Percentiles rank a stretch among this genome's conserved stretches.
Conservation (phyloP, 208 protist species). For the Leptomonas seymouri region DNA sequence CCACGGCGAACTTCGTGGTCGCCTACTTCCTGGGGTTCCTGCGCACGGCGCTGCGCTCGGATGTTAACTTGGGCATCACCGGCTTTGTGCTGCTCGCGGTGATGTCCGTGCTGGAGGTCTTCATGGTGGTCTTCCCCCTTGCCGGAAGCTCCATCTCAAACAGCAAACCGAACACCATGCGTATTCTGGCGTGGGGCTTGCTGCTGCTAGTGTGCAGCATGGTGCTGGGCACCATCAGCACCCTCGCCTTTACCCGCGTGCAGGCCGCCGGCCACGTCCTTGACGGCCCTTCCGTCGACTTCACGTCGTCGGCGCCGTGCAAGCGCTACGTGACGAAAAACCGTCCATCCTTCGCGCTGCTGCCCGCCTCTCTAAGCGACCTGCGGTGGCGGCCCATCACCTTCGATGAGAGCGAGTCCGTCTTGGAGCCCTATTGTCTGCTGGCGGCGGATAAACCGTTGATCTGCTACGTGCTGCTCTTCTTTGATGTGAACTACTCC, state of each 20-base stretch:
- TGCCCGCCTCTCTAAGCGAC: slow-evolving; percentile 71
- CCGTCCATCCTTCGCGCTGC: slow-evolving; percentile 63
- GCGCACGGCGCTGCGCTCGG: slow-evolving; percentile 56
- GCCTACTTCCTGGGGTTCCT: slow-evolving; percentile 80
- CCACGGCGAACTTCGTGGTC: slow-evolving; percentile 71
- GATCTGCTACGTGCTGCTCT: slow-evolving; percentile 73
- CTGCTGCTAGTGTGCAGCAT: slow-evolving; percentile 66
- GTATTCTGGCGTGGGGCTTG: slow-evolving; percentile 74
- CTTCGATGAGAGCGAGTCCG: slow-evolving; percentile 38
- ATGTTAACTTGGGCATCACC: slow-evolving; percentile 58
- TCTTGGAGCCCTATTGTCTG: slow-evolving; percentile 57
- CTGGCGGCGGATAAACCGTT: slow-evolving; percentile 4
- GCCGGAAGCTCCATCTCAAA: slow-evolving; percentile 37
- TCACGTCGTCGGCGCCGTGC: slow-evolving; percentile 59
- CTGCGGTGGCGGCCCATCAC: slow-evolving; percentile 83
- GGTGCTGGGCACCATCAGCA: slow-evolving; percentile 66
- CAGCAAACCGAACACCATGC: slow-evolving; percentile 66
- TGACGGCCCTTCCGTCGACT: slow-evolving; percentile 58
- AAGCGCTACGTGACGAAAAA: slow-evolving; percentile 34
- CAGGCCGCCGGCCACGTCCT: slow-evolving; percentile 56
- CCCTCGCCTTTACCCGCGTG: slow-evolving; percentile 78
- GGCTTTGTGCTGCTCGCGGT: slow-evolving; percentile 61
- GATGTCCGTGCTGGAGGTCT: slow-evolving; percentile 66
- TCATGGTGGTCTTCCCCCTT: slow-evolving; percentile 76
- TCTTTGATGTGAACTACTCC: slow-evolving; percentile 73